Percentiles rank a stretch among this genome's conserved stretches.
These are phyloP conservation scores for Mucor racemosus DNA, from an alignment of 371 early-diverging fungal genomes.

Conservation along the genomic window DNA sequence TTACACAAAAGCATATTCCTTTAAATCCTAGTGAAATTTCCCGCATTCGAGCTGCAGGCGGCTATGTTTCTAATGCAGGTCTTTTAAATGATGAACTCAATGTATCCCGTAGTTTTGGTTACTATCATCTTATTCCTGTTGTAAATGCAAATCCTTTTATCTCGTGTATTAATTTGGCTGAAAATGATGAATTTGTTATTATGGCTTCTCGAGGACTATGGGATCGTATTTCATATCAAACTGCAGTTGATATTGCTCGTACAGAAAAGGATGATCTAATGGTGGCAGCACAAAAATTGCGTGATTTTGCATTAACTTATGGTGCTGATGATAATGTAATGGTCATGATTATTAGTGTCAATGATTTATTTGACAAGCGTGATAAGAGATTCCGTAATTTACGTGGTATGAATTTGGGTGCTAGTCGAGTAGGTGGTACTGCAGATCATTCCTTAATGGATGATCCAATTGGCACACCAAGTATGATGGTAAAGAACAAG, in stretches of 20 bases:
- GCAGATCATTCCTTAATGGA: conserved; percentile 18
- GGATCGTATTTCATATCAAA: conserved; percentile 82
- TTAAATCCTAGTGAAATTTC: conserved; percentile 72
- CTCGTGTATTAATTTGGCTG: conserved; percentile 70
- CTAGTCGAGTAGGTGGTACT: conserved; percentile 32
- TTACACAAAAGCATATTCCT: conserved; percentile 80
- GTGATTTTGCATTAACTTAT: conserved; percentile 89
- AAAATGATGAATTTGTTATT: conserved; percentile 91
- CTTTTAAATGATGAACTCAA: conserved; percentile 79
- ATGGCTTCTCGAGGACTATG: conserved; percentile 86
- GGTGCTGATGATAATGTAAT: conserved; percentile 80
- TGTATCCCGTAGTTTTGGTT: conserved; percentile 86
- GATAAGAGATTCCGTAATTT: conserved; percentile 40
- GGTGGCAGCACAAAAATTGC: conserved; percentile 83
- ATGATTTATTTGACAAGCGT: conserved; percentile 68
- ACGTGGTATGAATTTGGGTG: conserved; percentile 32
- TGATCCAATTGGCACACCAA: conserved; percentile 31
- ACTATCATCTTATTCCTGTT: conserved; percentile 81
- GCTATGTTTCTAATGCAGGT: conserved; percentile 78
- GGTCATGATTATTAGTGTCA: conserved; percentile 87
- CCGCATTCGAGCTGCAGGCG: conserved; percentile 85
- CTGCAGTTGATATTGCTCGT: conserved; percentile 85
- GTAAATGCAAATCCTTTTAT: conserved; percentile 89
- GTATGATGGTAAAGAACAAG: conserved; percentile 41
- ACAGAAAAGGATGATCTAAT: conserved; percentile 76